Conservation (phyloP, 1,139 yeast genomes). For the Casaregolazyma lundiana region DNA sequence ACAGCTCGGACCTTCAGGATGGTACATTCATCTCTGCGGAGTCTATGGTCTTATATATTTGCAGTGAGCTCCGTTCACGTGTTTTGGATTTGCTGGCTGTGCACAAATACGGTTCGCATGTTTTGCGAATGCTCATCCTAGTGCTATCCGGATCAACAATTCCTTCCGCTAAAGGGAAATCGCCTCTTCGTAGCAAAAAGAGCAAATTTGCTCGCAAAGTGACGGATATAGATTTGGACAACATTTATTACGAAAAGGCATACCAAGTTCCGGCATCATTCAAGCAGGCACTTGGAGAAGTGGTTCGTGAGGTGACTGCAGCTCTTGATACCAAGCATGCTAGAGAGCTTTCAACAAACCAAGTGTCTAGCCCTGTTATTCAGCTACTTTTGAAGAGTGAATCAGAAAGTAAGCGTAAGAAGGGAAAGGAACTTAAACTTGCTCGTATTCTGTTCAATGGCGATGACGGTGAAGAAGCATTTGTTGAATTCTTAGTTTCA, state of each 20-base stretch:
- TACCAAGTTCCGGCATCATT: slow-evolving; percentile 74
- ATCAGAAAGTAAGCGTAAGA: slow-evolving; percentile 19
- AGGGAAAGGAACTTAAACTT: slow-evolving; percentile 15
- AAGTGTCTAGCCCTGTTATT: slow-evolving; percentile 81
- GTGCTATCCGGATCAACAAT: slow-evolving; percentile 72
- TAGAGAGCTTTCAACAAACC: slow-evolving; percentile 72
- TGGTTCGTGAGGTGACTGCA: slow-evolving; percentile 33
- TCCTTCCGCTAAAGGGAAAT: slow-evolving; percentile 70
- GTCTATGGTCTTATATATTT: slow-evolving; percentile 55
- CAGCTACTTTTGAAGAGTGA: slow-evolving; percentile 59
- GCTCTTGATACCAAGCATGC: slow-evolving; percentile 43
- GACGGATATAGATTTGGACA: slow-evolving; percentile 71
- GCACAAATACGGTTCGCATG: slow-evolving; percentile 81
- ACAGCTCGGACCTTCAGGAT: slow-evolving; percentile 31
- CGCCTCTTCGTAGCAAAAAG: slow-evolving; percentile 76
- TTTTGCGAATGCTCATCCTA: slow-evolving; percentile 64
- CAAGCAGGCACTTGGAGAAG: slow-evolving; percentile 39
- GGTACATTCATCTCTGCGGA: slow-evolving; percentile 54
- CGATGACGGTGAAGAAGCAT: slow-evolving; percentile 68
- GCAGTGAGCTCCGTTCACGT: slow-evolving; percentile 62
- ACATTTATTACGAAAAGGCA: slow-evolving; percentile 35
- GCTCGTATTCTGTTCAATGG: slow-evolving; percentile 37
- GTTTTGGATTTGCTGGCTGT: slow-evolving; percentile 50
- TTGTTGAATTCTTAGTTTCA: slow-evolving; percentile 75
- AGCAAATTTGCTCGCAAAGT: slow-evolving; percentile 88